phyloP scores from a whole-genome alignment of 768 basidiomycete species.

The Lanmaoa rubissima region DNA sequence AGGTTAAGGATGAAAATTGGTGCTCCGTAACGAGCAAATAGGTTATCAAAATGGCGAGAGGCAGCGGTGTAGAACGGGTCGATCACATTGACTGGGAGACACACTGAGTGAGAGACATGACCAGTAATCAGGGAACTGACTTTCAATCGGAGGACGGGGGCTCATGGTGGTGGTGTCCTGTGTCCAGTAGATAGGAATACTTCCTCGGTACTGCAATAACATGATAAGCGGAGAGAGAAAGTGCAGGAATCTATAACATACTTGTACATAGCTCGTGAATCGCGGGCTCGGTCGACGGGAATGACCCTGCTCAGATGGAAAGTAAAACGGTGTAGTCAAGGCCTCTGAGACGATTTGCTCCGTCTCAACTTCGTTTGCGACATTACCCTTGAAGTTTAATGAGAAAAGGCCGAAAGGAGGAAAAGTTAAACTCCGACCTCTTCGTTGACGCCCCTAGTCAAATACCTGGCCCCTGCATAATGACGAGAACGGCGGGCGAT shows the following conservation, averaged over 20 bases:
- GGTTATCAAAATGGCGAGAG: slow-evolving; percentile 87
- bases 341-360: slow-evolving; percentile 96
- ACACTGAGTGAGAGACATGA: slow-evolving; percentile 2
- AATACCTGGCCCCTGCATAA: slow-evolving; percentile 92
- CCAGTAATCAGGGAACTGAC: slow-evolving; percentile 43
- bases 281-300: slow-evolving; percentile 70
- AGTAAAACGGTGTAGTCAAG: slow-evolving; percentile 85
- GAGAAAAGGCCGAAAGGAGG: background rate
- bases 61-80: slow-evolving; percentile 96
- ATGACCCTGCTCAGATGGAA: slow-evolving; percentile 43
- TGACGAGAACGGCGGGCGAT: slow-evolving; percentile 93
- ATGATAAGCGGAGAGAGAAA: background rate
- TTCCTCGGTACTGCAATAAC: slow-evolving; percentile 75
- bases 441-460: slow-evolving; percentile 93
- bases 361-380: slow-evolving; percentile 98
- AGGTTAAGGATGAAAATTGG: slow-evolving; percentile 91
- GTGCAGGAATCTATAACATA: slow-evolving; percentile 21
- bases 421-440: slow-evolving; percentile 47
- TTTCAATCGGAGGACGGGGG: slow-evolving; percentile 95
- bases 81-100: slow-evolving; percentile 71
- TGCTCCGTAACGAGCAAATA: slow-evolving; percentile 85
- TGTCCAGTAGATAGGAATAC: slow-evolving; percentile 95
- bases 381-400: slow-evolving; percentile 68
- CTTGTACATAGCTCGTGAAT: slow-evolving; percentile 95
- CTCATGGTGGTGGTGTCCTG: slow-evolving; percentile 89